phyloP scores from a whole-genome alignment of 2,329 filamentous ascomycete species.

The Fusarium sambucinum region DNA sequence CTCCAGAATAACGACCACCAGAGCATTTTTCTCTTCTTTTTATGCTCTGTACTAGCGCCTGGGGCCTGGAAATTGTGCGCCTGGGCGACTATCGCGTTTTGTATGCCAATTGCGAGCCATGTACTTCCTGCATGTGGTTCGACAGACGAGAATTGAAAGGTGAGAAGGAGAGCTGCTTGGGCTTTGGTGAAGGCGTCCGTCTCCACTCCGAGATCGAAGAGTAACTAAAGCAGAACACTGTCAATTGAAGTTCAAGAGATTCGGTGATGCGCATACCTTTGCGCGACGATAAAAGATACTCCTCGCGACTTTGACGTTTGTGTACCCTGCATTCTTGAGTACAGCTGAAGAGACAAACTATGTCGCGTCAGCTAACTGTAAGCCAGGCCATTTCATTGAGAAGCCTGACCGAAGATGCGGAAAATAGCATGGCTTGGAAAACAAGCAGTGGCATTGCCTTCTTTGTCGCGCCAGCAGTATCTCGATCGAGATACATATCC shows the following conservation, averaged over 20 bases:
- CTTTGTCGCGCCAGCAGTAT: neutral
- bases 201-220: conserved; percentile 31
- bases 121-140: conserved; percentile 37
- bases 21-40: conserved; percentile 14
- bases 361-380: neutral
- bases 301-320: conserved; percentile 30
- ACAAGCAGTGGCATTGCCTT: conserved; percentile 23
- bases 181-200: conserved; percentile 30
- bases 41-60: neutral
- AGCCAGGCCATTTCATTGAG: neutral
- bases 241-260: no score
- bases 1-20: conserved; percentile 35
- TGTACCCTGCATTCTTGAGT: conserved; percentile 36
- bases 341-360: conserved; percentile 35
- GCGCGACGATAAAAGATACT: conserved; percentile 36
- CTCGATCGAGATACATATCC: conserved; percentile 26
- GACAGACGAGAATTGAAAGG: conserved; percentile 33
- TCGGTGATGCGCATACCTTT: conserved; percentile 3
- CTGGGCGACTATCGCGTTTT: conserved; percentile 35
- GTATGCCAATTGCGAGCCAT: conserved; percentile 31
- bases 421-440: conserved; percentile 33
- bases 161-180: conserved; percentile 30
- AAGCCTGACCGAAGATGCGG: conserved; percentile 26
- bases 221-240: neutral
- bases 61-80: conserved; percentile 29